Conservation (phyloP, 1,284 basidiomycete species). For the Ustilago shanxiensis region DNA sequence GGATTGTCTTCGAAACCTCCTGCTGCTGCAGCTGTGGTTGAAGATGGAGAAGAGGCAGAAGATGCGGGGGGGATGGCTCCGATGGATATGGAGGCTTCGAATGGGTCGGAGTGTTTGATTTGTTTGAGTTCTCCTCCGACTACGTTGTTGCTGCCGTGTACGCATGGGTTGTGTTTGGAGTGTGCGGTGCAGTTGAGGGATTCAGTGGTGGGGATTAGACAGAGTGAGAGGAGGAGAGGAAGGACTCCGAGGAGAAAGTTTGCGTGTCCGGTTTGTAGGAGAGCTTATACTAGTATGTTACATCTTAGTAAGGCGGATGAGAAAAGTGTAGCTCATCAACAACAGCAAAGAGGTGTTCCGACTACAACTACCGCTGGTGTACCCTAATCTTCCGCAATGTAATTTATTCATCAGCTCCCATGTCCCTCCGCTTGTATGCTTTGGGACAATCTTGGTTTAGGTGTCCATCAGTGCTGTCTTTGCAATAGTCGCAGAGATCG, state of each 20-base stretch:
- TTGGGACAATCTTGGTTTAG: too few relatives aligned
- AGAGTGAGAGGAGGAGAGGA: slow-evolving; percentile 60
- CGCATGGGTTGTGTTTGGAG: slow-evolving; percentile 67
- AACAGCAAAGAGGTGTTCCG: too few relatives aligned
- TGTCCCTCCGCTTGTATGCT: too few relatives aligned
- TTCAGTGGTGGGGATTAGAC: slow-evolving; percentile 59
- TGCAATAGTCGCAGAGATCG: too few relatives aligned
- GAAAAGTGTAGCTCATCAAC: slow-evolving; percentile 59
- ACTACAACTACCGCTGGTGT: too few relatives aligned
- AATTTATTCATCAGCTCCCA: too few relatives aligned
- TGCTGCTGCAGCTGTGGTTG: slow-evolving; percentile 30
- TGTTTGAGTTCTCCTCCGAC: slow-evolving; percentile 64
- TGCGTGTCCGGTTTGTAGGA: slow-evolving; percentile 67
- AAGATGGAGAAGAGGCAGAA: slow-evolving; percentile 30
- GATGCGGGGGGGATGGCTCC: slow-evolving; percentile 9
- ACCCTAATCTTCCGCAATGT: too few relatives aligned
- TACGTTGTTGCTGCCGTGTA: slow-evolving; percentile 67
- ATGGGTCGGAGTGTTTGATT: slow-evolving; percentile 65
- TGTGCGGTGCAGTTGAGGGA: slow-evolving; percentile 67
- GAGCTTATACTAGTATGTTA: slow-evolving; percentile 59
- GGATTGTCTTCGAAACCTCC: slow-evolving; percentile 60
- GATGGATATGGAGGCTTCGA: slow-evolving; percentile 45
- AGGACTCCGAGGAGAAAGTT: slow-evolving; percentile 62
- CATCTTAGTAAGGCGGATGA: slow-evolving; percentile 61
- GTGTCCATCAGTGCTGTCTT: too few relatives aligned